A percentile compares a stretch with the other conserved stretches of the same genome.
phyloP scores from a whole-genome alignment of 805 yeast species.

The Pichia scutulata region DNA sequence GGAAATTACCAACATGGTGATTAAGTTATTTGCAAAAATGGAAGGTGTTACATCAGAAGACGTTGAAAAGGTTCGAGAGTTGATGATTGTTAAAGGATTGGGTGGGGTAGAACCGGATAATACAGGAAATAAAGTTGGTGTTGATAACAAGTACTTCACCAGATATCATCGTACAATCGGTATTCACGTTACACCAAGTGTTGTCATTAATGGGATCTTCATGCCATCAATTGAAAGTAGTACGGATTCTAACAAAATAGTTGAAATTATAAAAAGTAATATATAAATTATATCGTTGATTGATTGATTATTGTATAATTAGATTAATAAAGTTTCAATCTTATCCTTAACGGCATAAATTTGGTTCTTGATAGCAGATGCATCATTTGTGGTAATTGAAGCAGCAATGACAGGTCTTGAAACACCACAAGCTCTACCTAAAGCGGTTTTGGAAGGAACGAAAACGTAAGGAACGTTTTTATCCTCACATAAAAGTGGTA shows the following conservation, averaged over 20 bases:
- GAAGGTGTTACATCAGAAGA: slow-evolving; percentile 18
- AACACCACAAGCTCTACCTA: slow-evolving; percentile 99
- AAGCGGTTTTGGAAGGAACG: slow-evolving; percentile 96
- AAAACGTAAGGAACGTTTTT: slow-evolving; percentile 99
- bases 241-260: slow-evolving; percentile 40
- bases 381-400: slow-evolving; percentile 95
- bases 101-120: slow-evolving; percentile 34
- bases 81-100: slow-evolving; percentile 16
- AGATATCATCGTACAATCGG: slow-evolving; percentile 69
- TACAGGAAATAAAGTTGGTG: slow-evolving; percentile 49
- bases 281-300: neutral
- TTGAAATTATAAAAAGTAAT: slow-evolving; percentile 30
- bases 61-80: slow-evolving; percentile 27
- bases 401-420: slow-evolving; percentile 99
- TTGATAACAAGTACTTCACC: slow-evolving; percentile 67
- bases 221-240: slow-evolving; percentile 55
- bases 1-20: slow-evolving; percentile 46
- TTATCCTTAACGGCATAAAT: slow-evolving; percentile 97
- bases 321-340: slow-evolving; percentile 95
- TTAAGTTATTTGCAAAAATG: slow-evolving; percentile 34
- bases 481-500: slow-evolving; percentile 97
- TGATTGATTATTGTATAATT: slow-evolving; percentile 34
- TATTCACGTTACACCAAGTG: slow-evolving; percentile 81
- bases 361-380: slow-evolving; percentile 95
- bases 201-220: slow-evolving; percentile 59